These are phyloP conservation scores for Neopestalotiopsis rosae DNA, from an alignment of 2,329 filamentous ascomycete genomes.

Conservation along the genomic window DNA sequence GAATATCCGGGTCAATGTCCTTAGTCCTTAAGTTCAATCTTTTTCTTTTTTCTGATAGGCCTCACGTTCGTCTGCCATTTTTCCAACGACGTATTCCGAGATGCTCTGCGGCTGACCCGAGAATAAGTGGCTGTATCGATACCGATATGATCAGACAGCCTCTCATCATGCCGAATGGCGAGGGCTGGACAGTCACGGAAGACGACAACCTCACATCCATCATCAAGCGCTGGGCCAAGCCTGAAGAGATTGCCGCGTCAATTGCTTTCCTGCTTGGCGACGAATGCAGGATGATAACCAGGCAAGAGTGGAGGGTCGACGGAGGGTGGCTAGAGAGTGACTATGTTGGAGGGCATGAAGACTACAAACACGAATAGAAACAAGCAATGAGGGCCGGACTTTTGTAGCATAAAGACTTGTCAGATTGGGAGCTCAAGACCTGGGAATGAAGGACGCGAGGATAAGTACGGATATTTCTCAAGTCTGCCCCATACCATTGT, in stretches of 20 bases:
- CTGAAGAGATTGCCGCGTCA: slow-evolving; percentile 33
- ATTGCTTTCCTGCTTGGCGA: slow-evolving; percentile 37
- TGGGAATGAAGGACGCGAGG: no score
- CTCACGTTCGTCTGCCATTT: no score
- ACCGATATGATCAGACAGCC: slow-evolving; percentile 19
- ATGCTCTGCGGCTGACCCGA: not conserved
- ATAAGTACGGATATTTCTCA: no score
- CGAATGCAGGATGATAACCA: slow-evolving; percentile 35
- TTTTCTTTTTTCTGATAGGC: no score
- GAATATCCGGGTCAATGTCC: slow-evolving; percentile 27
- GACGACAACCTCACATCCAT: slow-evolving; percentile 21
- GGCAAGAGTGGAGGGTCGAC: slow-evolving; percentile 30
- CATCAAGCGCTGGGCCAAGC: slow-evolving; percentile 33
- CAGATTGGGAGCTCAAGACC: no score
- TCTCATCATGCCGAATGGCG: slow-evolving; percentile 16
- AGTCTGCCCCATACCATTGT: no score
- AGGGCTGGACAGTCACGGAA: slow-evolving; percentile 14
- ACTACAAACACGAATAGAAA: not conserved
- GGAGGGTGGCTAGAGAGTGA: slow-evolving; percentile 27
- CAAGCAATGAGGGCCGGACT: no score
- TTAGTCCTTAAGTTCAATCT: slow-evolving; percentile 27
- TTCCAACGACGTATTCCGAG: not conserved
- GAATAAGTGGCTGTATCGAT: slow-evolving; percentile 18
- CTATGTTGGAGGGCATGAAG: slow-evolving; percentile 3
- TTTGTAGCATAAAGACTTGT: no score